Evolutionary conservation across 768 basidiomycete genomes (phyloP), one percentile per base, ranked within the genome.

Genomic region (Calocybe indica): DNA sequence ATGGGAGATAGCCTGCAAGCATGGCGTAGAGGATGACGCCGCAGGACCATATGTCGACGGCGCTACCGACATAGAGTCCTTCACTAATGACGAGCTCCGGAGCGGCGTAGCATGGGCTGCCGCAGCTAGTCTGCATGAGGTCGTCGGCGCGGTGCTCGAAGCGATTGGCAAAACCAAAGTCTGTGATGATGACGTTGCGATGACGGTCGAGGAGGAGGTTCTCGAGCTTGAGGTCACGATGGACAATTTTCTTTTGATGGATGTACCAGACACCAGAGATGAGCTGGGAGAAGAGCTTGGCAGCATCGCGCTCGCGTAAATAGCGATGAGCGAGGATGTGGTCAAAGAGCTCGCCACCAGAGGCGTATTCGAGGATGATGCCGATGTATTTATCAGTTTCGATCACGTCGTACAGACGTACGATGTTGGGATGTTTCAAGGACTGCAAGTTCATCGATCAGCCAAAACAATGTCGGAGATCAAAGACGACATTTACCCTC

Each of bases 311-410:
- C 66, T 98, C 96, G 55, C 88, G 85, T 57, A 99, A 83, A 65
- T 95, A 96, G 37, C 92, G 88, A 63, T 97, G 96, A 13, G 95
- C 95, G 44, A 98, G 82, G 62, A 99, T 99, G 66, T 97, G 92
- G 68, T 99, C 96, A 66, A 99, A 98, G 14, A 99, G 82, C 64
- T 99, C 96, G 47, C 96, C 96, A 45, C 96, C 96, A 1, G 92
- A 93, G 33, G 96, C 96, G 59, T 95, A 98, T 65, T 98, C 96
- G 52, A 99, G 82, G 56, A 99, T 95, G 62, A 99, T 99, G 34
- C 96, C 96, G 58, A 99, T 98, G 69, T 98, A 98, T 67, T 96
- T 97, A 74, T 98, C 96, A 1, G 96, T 98, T 65, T 98, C 94
- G 55, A 99, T 96, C 14, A 98, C 94, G 62, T 99, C 96, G 78